These are phyloP conservation scores for Gonium pectorale DNA, from an alignment of 139 green algal genomes.

Conservation along the genomic window DNA sequence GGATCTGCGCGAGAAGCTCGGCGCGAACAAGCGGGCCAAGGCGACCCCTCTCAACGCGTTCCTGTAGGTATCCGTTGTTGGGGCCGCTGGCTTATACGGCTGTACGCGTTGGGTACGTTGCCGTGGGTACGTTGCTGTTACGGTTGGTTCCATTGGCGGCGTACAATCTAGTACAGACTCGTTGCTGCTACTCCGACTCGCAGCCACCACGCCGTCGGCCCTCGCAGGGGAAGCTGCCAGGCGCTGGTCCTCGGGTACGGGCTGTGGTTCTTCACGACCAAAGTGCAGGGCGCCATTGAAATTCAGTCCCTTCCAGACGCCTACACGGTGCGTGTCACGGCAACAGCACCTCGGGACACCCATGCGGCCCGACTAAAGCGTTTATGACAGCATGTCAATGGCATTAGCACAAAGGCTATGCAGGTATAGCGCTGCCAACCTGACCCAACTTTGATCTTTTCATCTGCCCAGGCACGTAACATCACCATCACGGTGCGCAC, in stretches of 20 bases:
- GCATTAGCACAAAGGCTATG: no score
- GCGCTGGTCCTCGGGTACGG: slow-evolving; percentile 60
- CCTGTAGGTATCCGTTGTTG: slow-evolving; percentile 51
- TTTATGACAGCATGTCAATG: no score
- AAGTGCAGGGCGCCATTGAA: slow-evolving; percentile 50
- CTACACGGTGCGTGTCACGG: slow-evolving; percentile 60
- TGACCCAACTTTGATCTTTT: no score
- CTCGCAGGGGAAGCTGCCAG: slow-evolving; percentile 62
- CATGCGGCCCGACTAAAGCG: no score
- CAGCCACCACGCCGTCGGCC: neutral
- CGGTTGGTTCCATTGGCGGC: no score
- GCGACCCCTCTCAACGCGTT: slow-evolving; percentile 36
- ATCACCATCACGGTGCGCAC: slow-evolving; percentile 82
- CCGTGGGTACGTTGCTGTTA: no score
- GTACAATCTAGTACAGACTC: no score
- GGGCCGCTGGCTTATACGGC: no score
- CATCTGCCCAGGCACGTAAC: slow-evolving; percentile 73
- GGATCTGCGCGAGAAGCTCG: slow-evolving; percentile 48
- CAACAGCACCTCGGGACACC: no score
- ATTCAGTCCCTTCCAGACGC: slow-evolving; percentile 6
- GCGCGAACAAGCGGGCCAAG: slow-evolving; percentile 4
- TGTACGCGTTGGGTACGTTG: no score
- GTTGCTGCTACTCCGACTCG: neutral
- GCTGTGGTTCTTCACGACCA: slow-evolving; percentile 72
- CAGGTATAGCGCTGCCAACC: no score